Evolutionary conservation across 805 yeast genomes (phyloP).

Genomic region (Teunomyces tritomae): DNA sequence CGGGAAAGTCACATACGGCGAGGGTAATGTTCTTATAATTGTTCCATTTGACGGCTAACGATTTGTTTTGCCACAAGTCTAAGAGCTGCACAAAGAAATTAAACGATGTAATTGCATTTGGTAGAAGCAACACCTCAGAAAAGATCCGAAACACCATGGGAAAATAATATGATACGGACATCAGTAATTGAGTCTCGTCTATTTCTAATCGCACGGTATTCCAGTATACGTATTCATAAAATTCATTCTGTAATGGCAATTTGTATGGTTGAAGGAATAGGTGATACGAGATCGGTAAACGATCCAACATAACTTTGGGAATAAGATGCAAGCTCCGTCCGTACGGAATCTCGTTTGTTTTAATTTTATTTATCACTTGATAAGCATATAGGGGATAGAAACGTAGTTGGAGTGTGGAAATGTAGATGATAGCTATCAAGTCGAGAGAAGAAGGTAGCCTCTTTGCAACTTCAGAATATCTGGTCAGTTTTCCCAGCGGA

Average conservation of each 20-base stretch:
- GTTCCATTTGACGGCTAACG: background rate
- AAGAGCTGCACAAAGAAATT: conserved; percentile 22
- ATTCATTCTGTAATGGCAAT: conserved; percentile 38
- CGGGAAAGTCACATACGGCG: conserved; percentile 27
- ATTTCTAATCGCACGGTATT: conserved; percentile 11
- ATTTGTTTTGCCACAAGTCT: background rate
- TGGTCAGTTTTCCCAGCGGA: background rate
- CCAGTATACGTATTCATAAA: conserved; percentile 22
- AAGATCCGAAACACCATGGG: conserved; percentile 40
- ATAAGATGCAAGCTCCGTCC: conserved; percentile 37
- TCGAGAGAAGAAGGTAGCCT: conserved; percentile 25
- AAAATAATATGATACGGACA: conserved; percentile 20
- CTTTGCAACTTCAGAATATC: conserved; percentile 1
- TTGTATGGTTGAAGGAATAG: conserved; percentile 37
- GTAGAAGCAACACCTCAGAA: conserved; percentile 44
- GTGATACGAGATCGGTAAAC: conserved; percentile 38
- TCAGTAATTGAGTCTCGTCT: background rate
- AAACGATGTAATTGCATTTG: conserved; percentile 49
- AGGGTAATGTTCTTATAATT: background rate
- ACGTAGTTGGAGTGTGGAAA: conserved; percentile 47
- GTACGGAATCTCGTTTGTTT: conserved; percentile 49
- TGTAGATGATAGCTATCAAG: conserved; percentile 42
- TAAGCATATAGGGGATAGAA: conserved; percentile 47
- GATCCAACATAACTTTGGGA: conserved; percentile 36
- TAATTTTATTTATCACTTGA: conserved; percentile 45